Conservation (phyloP, 2,329 filamentous ascomycete genomes). For the Chaetomium strumarium region DNA sequence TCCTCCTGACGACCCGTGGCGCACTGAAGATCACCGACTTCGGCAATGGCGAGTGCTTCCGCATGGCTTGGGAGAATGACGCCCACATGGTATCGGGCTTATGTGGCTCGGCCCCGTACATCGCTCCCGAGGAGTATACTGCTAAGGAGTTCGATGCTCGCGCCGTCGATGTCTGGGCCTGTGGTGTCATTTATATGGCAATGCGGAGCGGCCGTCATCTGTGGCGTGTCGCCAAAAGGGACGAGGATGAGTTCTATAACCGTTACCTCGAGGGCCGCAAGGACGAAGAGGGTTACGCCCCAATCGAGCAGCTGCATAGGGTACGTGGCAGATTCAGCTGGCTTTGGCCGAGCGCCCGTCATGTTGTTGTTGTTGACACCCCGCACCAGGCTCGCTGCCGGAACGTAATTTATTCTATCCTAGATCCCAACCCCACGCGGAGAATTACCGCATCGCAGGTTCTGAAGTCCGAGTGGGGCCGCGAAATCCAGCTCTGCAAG, state of each 20-base stretch:
- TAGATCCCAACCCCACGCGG: conserved; percentile 87
- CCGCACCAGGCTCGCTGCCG: conserved; percentile 81
- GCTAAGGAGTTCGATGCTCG: conserved; percentile 95
- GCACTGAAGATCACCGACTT: conserved; percentile 98
- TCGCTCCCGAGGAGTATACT: conserved; percentile 91
- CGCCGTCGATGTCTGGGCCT: conserved; percentile 98
- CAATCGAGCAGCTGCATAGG: conserved; percentile 90
- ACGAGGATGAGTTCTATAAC: conserved; percentile 95
- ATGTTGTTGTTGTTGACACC: conserved; percentile 2
- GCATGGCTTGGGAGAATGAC: conserved; percentile 98
- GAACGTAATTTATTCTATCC: conserved; percentile 97
- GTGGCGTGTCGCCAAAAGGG: conserved; percentile 94
- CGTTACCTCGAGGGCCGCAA: conserved; percentile 88
- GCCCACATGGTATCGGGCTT: conserved; percentile 97
- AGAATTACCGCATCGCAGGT: conserved; percentile 95
- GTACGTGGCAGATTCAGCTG: conserved; percentile 50
- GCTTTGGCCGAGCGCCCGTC: not conserved
- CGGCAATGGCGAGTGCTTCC: conserved; percentile 97
- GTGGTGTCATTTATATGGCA: conserved; percentile 98
- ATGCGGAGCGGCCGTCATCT: conserved; percentile 95
- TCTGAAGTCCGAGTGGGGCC: conserved; percentile 96
- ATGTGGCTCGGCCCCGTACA: conserved; percentile 94
- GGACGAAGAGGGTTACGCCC: conserved; percentile 91
- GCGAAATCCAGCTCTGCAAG: conserved; percentile 94
- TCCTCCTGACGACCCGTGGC: conserved; percentile 86